phyloP scores from a whole-genome alignment of 2,329 filamentous ascomycete species.

The Apiospora saccharicola region DNA sequence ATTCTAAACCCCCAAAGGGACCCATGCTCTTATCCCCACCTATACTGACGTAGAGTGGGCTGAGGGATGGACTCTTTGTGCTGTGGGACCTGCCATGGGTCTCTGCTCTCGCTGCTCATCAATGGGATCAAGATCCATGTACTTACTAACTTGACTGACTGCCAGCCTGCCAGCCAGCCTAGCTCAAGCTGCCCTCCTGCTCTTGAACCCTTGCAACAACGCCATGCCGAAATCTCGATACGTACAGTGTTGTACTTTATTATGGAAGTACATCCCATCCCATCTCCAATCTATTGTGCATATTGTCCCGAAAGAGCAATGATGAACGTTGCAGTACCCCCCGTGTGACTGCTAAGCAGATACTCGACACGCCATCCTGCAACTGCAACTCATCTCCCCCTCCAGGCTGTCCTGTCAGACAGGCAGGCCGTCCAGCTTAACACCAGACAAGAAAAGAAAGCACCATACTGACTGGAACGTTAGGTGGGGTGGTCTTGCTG shows the following conservation, averaged over 20 bases:
- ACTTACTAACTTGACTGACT: background rate
- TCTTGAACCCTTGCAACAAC: constrained; percentile 15
- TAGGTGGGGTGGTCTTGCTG: constrained; percentile 7
- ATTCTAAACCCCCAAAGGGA: constrained; percentile 17
- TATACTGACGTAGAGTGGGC: constrained; percentile 24
- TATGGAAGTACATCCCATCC: background rate
- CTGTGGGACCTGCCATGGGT: background rate
- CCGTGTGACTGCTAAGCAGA: constrained; percentile 15
- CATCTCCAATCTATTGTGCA: constrained; percentile 5
- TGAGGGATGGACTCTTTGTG: constrained; percentile 11
- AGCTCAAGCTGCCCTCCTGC: background rate
- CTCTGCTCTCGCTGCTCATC: constrained; percentile 10
- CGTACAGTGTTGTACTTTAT: constrained; percentile 8
- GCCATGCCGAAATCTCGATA: constrained; percentile 24
- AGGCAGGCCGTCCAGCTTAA: background rate
- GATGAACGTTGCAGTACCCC: constrained; percentile 20
- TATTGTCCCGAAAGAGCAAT: constrained; percentile 18
- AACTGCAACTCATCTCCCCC: background rate
- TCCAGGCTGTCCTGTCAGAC: constrained; percentile 1
- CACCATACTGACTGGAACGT: background rate
- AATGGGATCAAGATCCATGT: constrained; percentile 24
- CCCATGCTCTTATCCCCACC: constrained; percentile 21
- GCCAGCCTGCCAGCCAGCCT: constrained; percentile 1
- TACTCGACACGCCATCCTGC: constrained; percentile 11
- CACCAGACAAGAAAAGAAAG: background rate